A percentile compares a stretch with the other conserved stretches of the same genome.
Conservation (phyloP, 2,329 filamentous ascomycete species). For the Didymella arachidicola region DNA sequence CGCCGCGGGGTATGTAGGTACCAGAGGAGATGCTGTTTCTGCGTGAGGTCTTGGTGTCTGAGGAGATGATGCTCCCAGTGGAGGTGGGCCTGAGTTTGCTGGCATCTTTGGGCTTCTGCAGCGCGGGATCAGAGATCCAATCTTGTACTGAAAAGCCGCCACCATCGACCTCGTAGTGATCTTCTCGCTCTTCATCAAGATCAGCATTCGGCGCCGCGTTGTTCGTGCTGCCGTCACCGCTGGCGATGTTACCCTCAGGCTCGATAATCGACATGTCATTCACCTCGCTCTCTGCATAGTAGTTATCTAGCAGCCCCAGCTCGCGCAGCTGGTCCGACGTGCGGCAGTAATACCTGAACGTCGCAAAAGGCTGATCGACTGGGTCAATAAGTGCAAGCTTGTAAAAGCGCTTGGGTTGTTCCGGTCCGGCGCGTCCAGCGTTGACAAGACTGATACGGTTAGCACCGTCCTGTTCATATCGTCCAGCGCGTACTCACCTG, state of each 20-base stretch:
- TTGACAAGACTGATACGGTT: constrained; percentile 41
- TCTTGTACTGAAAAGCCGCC: neutral
- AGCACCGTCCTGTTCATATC: neutral
- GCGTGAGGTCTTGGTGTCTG: neutral
- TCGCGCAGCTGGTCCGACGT: constrained; percentile 40
- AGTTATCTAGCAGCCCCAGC: constrained; percentile 31
- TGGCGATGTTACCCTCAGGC: constrained; percentile 20
- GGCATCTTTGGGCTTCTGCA: neutral
- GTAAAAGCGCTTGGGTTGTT: constrained; percentile 57
- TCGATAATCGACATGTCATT: constrained; percentile 40
- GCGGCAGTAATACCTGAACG: constrained; percentile 53
- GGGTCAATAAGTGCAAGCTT: constrained; percentile 60
- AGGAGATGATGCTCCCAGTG: neutral
- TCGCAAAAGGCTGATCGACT: constrained; percentile 57
- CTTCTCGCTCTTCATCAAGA: neutral
- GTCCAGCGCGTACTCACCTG: constrained; percentile 33
- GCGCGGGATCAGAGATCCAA: neutral
- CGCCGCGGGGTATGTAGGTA: constrained; percentile 28
- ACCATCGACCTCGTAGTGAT: neutral
- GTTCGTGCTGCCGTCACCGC: neutral
- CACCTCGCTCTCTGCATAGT: constrained; percentile 25
- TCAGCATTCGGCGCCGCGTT: neutral
- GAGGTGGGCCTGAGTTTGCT: neutral
- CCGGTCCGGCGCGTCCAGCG: constrained; percentile 48
- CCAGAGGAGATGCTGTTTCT: constrained; percentile 4